These are phyloP conservation scores for Coemansia sp. DNA, from an alignment of 192 early-diverging fungal species.

Conservation along the genomic window DNA sequence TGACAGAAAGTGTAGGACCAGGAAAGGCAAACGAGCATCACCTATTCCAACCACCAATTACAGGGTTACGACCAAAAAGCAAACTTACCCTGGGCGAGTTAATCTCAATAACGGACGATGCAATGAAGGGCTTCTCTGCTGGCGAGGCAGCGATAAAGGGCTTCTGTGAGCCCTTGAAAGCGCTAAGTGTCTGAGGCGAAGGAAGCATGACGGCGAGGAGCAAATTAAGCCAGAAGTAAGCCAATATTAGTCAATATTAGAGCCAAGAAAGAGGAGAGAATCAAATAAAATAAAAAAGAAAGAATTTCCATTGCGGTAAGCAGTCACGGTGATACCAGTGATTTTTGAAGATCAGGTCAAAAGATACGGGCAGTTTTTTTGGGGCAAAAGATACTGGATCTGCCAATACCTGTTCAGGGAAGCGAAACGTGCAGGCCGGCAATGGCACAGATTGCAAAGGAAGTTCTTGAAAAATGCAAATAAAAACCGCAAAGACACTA, in stretches of 20 bases:
- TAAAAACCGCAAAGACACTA: not conserved
- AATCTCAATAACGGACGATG: constrained; percentile 50
- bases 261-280: constrained; percentile 5
- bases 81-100: constrained; percentile 52
- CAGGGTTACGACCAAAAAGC: not conserved
- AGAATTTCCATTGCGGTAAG: not conserved
- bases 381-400: not conserved
- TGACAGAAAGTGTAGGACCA: not conserved
- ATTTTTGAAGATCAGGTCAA: not conserved
- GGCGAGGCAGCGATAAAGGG: constrained; percentile 51
- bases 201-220: constrained; percentile 24
- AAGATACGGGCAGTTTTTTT: not conserved
- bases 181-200: constrained; percentile 44
- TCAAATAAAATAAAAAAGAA: constrained; percentile 3
- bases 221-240: constrained; percentile 9
- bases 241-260: constrained; percentile 8
- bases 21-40: not conserved
- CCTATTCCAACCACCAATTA: not conserved
- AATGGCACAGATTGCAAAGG: not conserved
- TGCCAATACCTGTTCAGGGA: not conserved
- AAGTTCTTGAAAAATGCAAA: not conserved
- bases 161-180: constrained; percentile 49
- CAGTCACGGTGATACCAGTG: not conserved
- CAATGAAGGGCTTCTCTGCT: constrained; percentile 50
- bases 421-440: not conserved